Percentiles rank a stretch among this genome's conserved stretches.
These are phyloP conservation scores for Iodosphaeria phyllophila DNA, from an alignment of 2,329 filamentous ascomycete species.

Conservation along the genomic window DNA sequence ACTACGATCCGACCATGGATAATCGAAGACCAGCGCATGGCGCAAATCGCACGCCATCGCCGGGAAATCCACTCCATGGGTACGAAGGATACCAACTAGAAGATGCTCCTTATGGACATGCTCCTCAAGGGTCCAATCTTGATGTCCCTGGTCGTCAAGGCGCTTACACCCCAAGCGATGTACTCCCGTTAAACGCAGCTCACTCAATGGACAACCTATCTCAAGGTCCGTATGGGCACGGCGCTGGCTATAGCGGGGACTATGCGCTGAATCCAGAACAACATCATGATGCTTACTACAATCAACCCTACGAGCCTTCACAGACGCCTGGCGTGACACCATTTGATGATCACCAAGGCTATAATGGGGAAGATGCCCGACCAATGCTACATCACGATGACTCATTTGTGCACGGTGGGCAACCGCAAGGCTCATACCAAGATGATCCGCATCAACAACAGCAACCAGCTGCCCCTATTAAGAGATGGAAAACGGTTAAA, in stretches of 20 bases:
- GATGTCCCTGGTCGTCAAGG: slow-evolving; percentile 1
- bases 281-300: slow-evolving; percentile 78
- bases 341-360: slow-evolving; percentile 41
- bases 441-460: slow-evolving; percentile 22
- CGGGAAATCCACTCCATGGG: slow-evolving; percentile 52
- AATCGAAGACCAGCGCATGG: slow-evolving; percentile 21
- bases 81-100: slow-evolving; percentile 71
- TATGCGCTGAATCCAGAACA: slow-evolving; percentile 67
- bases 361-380: slow-evolving; percentile 51
- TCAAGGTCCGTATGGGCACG: slow-evolving; percentile 24
- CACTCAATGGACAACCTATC: slow-evolving; percentile 33
- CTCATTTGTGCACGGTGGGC: slow-evolving; percentile 15
- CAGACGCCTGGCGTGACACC: slow-evolving; percentile 35
- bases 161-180: slow-evolving; percentile 46
- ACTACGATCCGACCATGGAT: slow-evolving; percentile 42
- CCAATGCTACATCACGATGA: slow-evolving; percentile 58
- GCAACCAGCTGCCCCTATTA: slow-evolving; percentile 42
- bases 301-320: slow-evolving; percentile 59
- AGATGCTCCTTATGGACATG: slow-evolving; percentile 48
- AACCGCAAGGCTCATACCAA: slow-evolving; percentile 21
- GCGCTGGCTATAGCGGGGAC: slow-evolving; percentile 37
- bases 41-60: slow-evolving; percentile 60
- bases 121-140: slow-evolving; percentile 5
- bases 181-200: slow-evolving; percentile 67
- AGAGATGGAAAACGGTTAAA: slow-evolving; percentile 96